phyloP scores from a whole-genome alignment of 371 early-diverging fungal species.

The Mortierella sp. region DNA sequence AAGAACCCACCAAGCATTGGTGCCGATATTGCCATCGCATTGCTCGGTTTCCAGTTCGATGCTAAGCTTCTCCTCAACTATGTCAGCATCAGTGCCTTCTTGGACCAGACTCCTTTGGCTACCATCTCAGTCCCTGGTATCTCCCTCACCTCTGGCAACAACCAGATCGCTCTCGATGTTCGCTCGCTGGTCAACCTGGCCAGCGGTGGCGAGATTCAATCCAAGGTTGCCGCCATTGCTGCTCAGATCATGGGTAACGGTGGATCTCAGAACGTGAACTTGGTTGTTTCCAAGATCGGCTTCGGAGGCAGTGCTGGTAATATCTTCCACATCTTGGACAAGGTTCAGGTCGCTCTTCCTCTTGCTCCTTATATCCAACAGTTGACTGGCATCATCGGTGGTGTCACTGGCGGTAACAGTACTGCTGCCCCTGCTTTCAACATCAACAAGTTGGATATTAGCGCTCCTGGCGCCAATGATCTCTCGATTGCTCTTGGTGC shows the following conservation, averaged over 20 bases:
- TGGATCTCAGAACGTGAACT: constrained; percentile 34
- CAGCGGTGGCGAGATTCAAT: constrained; percentile 36
- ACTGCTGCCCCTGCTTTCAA: constrained; percentile 32
- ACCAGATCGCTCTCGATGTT: constrained; percentile 38
- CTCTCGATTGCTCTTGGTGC: constrained; percentile 40
- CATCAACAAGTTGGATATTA: constrained; percentile 43
- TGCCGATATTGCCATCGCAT: constrained; percentile 45
- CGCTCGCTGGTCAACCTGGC: constrained; percentile 38
- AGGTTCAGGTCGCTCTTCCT: constrained; percentile 46
- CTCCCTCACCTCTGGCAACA: constrained; percentile 38
- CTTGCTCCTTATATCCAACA: constrained; percentile 50
- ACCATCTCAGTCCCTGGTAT: constrained; percentile 49
- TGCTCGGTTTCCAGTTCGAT: constrained; percentile 47
- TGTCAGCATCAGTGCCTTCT: constrained; percentile 50
- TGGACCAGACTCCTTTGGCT: constrained; percentile 47
- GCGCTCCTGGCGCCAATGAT: constrained; percentile 47
- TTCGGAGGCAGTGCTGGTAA: constrained; percentile 43
- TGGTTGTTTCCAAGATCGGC: constrained; percentile 52
- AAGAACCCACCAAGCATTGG: constrained; percentile 56
- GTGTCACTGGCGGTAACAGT: constrained; percentile 23
- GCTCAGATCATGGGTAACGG: constrained; percentile 38
- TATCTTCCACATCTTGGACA: constrained; percentile 52
- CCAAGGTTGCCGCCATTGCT: constrained; percentile 54
- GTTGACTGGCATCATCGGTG: constrained; percentile 40
- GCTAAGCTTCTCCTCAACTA: constrained; percentile 53